Evolutionary conservation across 1,284 basidiomycete species (phyloP).

Genomic region (Malassezia vespertilionis): DNA sequence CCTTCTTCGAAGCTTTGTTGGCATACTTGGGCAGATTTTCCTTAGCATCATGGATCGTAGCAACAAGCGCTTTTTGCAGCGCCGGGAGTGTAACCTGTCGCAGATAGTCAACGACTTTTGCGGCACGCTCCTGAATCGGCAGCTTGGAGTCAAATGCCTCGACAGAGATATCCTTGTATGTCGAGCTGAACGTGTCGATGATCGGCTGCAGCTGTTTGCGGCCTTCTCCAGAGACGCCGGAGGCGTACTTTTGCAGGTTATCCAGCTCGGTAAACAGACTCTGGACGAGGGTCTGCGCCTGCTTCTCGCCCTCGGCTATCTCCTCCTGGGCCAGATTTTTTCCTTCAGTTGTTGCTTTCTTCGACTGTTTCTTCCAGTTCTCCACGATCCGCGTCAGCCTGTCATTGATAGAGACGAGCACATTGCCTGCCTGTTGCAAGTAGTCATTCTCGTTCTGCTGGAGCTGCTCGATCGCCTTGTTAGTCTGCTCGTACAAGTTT

Average conservation of each 20-base stretch:
- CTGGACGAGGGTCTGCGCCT: conserved; percentile 26
- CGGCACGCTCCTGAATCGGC: conserved; percentile 29
- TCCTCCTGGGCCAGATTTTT: no score
- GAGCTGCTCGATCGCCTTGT: conserved; percentile 38
- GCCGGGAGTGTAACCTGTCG: conserved; percentile 39
- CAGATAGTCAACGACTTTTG: conserved; percentile 36
- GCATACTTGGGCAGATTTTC: not conserved
- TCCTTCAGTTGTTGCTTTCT: conserved; percentile 31
- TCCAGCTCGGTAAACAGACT: conserved; percentile 24
- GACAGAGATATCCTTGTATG: conserved; percentile 35
- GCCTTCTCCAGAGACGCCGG: conserved; percentile 33
- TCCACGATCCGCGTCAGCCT: conserved; percentile 33
- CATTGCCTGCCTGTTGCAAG: conserved; percentile 27
- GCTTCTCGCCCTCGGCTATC: conserved; percentile 32
- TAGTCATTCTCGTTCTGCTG: conserved; percentile 36
- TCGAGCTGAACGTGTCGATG: conserved; percentile 35
- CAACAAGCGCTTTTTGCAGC: conserved; percentile 28
- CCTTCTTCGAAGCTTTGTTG: no score
- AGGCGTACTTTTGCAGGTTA: conserved; percentile 35
- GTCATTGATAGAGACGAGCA: conserved; percentile 20
- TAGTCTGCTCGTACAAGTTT: conserved; percentile 12
- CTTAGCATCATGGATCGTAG: not conserved
- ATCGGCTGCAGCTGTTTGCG: conserved; percentile 40
- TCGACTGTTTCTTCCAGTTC: conserved; percentile 28
- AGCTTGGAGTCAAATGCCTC: conserved; percentile 38